Percentiles rank a stretch among this genome's conserved stretches.
Conservation (phyloP, 768 basidiomycete species). For the Xerocomus brunneocitrinus region DNA sequence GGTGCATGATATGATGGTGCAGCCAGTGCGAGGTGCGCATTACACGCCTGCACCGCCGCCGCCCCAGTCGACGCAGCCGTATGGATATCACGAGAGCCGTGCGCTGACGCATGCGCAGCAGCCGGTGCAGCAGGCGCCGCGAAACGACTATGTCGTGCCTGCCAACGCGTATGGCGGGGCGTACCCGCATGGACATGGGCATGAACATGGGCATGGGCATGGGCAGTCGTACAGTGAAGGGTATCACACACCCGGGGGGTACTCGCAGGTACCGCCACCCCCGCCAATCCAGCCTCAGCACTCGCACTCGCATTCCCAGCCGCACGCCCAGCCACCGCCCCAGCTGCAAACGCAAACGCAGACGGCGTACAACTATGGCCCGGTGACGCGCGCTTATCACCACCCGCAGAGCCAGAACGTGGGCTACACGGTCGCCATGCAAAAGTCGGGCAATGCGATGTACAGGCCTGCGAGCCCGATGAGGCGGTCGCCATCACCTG, state of each 20-base stretch:
- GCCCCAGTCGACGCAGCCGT: constrained; percentile 12
- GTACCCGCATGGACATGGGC: constrained; percentile 11
- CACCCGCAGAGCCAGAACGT: constrained; percentile 13
- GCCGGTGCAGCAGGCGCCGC: constrained; percentile 24
- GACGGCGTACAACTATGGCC: neutral
- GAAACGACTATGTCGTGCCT: constrained; percentile 18
- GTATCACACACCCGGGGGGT: constrained; percentile 14
- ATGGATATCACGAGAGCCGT: constrained; percentile 20
- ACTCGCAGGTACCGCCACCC: constrained; percentile 14
- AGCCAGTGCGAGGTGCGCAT: constrained; percentile 15
- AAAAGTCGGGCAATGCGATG: constrained; percentile 19
- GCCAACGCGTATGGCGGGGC: constrained; percentile 10
- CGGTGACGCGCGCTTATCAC: constrained; percentile 3
- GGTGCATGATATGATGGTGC: constrained; percentile 69
- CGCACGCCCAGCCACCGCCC: neutral
- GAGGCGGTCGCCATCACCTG: constrained; percentile 49
- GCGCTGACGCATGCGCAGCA: constrained; percentile 36
- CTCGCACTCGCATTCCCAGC: neutral
- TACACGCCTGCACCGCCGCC: constrained; percentile 12
- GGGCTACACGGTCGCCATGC: constrained; percentile 27
- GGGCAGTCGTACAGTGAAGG: constrained; percentile 13
- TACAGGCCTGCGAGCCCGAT: constrained; percentile 45
- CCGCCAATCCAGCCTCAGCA: neutral
- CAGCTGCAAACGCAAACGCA: neutral
- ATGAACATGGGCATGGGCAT: constrained; percentile 13